Base-by-base conservation (phyloP, 805 yeast genomes). In the Metahyphopichia silvanorum region DNA sequence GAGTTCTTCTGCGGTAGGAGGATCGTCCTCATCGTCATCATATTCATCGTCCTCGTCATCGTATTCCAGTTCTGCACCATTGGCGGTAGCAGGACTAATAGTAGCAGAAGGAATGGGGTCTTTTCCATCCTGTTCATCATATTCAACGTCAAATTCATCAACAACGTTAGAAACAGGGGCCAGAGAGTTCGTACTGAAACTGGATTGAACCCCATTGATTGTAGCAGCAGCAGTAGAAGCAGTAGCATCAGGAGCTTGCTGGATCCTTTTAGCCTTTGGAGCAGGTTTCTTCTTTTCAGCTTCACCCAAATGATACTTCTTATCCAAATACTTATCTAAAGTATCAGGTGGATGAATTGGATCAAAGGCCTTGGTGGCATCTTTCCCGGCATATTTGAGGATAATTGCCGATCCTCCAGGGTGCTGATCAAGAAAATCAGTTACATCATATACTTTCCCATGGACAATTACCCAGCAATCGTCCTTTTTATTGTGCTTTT, bases 311-410 rank as follows among this genome's bases (percentile, higher is more conserved):
- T 60, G 69, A 23, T 50, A 53, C 35, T 63, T 49, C 4, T 47
- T 42, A 3, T 56, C 94, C 23, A 86, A 57, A 46, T 78, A 79
- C 49, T 80, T 79, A 18, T 76, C 79, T 33, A 91, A 68, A 5
- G 86, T 83, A 47, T 88, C 96, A n/a, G 82, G 76, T 0, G 98
- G 93, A 57, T 91, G 98, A 39, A 91, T 71, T 13, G 95, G 96
- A 38, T 82, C 86, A 52, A 87, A 91, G 7, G 86, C 77, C 46
- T 82, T 79, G 6, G 93, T 82, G 8, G 91, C 95, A 40, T 64
- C 70, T 35, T 57, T 57, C 2, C 74, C 71, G n/a, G 66, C 63
- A 47, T 53, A 78, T 49, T 74, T 75, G 34, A 74, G 55, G 21
- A 78, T 74, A 33, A 77, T 70, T 4, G 62, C 66, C 13, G 69